A percentile compares a stretch with the other conserved stretches of the same genome.
Evolutionary conservation across 2,329 filamentous ascomycete genomes (phyloP).

Genomic region (Didymella segeticola): DNA sequence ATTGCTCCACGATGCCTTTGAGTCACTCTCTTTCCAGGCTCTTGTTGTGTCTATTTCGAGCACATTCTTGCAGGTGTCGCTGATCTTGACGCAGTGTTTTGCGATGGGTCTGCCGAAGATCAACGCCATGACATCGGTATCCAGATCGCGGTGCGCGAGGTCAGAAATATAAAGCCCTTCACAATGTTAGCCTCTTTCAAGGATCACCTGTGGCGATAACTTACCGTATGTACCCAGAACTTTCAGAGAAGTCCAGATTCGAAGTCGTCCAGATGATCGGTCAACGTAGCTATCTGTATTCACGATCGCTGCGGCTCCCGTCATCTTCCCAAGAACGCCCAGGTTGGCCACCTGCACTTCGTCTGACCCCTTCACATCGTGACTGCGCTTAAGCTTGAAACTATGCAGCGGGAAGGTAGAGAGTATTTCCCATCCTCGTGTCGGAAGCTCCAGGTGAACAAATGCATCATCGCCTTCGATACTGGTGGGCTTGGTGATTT

Average conservation of each 20-base stretch:
- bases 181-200: conserved; percentile 1
- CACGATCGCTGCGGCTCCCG: conserved; percentile 79
- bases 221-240: conserved; percentile 76
- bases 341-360: conserved; percentile 69
- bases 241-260: conserved; percentile 75
- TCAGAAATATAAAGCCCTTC: conserved; percentile 78
- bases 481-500: conserved; percentile 62
- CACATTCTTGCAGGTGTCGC: conserved; percentile 61
- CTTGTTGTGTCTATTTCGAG: conserved; percentile 77
- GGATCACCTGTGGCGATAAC: conserved; percentile 20
- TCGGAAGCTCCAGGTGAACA: conserved; percentile 67
- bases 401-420: conserved; percentile 72
- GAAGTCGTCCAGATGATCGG: conserved; percentile 64
- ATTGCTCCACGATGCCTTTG: conserved; percentile 78
- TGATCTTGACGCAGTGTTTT: conserved; percentile 67
- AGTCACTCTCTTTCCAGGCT: conserved; percentile 78
- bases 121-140: conserved; percentile 73
- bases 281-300: conserved; percentile 65
- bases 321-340: conserved; percentile 87
- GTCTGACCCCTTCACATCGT: conserved; percentile 42
- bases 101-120: conserved; percentile 77
- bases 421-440: conserved; percentile 80
- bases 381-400: conserved; percentile 57
- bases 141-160: conserved; percentile 66
- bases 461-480: conserved; percentile 56